Evolutionary conservation across 2,329 filamentous ascomycete genomes (phyloP).

Genomic region (Emergomyces africanus): DNA sequence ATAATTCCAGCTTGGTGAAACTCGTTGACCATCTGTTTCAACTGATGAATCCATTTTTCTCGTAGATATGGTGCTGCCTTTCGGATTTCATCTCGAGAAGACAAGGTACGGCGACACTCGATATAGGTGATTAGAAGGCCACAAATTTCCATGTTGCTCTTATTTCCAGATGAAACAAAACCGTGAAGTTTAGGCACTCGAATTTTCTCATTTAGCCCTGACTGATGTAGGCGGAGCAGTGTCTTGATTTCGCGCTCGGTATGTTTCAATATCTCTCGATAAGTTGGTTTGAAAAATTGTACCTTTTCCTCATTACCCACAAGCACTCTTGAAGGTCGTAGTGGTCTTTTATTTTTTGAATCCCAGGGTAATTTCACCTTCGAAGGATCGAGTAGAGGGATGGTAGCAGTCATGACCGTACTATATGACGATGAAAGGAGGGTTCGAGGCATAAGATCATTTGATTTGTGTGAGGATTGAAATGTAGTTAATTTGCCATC

Average conservation of each 20-base stretch:
- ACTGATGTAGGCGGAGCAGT: slow-evolving; percentile 2
- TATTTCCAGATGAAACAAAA: slow-evolving; percentile 4
- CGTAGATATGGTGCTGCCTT: slow-evolving; percentile 1
- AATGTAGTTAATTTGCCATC: slow-evolving; percentile 4
- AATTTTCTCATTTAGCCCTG: slow-evolving; percentile 2
- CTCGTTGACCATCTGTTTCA: slow-evolving; percentile 1
- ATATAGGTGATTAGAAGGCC: slow-evolving; percentile 7
- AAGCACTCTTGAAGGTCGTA: slow-evolving; percentile 4
- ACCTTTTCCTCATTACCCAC: neutral
- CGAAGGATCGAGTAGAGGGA: slow-evolving; percentile 3
- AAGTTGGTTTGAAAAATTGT: slow-evolving; percentile 5
- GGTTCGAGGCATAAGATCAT: slow-evolving; percentile 4
- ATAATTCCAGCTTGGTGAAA: slow-evolving; percentile 12
- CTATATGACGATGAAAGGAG: neutral
- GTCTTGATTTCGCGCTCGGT: slow-evolving; percentile 5
- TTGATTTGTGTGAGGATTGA: slow-evolving; percentile 1
- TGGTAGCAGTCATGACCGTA: neutral
- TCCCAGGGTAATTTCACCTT: slow-evolving; percentile 6
- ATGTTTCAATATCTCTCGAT: neutral
- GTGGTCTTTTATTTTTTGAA: slow-evolving; percentile 1
- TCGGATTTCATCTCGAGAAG: neutral
- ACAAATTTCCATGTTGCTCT: slow-evolving; percentile 3
- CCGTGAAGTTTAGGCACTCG: slow-evolving; percentile 4
- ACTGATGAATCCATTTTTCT: slow-evolving; percentile 1
- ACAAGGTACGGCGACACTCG: neutral